Evolutionary conservation across 2,329 filamentous ascomycete species (phyloP), one percentile per base, ranked within the genome.

Genomic region (Colletotrichum ledebouriae): DNA sequence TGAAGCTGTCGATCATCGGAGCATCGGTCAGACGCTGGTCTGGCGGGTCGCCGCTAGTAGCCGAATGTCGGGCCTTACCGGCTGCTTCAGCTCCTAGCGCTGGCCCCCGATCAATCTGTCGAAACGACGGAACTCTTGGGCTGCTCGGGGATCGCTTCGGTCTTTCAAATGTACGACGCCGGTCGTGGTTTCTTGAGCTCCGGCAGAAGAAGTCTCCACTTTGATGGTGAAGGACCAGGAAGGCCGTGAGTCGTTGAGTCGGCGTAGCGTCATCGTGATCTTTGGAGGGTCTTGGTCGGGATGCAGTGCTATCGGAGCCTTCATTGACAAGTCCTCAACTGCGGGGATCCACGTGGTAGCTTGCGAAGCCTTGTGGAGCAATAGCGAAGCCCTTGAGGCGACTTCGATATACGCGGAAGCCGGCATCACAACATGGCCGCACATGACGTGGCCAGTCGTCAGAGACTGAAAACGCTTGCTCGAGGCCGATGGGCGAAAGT

Each of bases 1-100:
- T 34, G 52, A 63, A 72, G 47, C 57, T 63, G 44, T 70, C 66
- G 12, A 60, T 50, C 42, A 64, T 52, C n/a, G 66, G 59, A 0
- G 62, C 44, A 41, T 60, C 58, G 0, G 41, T 11, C 3, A 60
- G 39, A 1, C 56, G 39, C 20, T 65, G 62, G 11, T 46, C 62
- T 10, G 47, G 56, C 7, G 62, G 56, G 2, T 15, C 29, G 9
- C 42, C 1, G 15, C 12, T 34, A 10, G n/a, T 1, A 5, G 47
- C 3, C 0, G 39, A 39, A 12, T 39, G 6, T 12, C n/a, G 46
- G 2, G 47, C 62, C 15, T 9, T 20, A 22, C 47, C 62, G 2
- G 56, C 62, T 4, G 62, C 47, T 37, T 60, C 47, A 10, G 1
- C 29, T 7, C 29, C 56, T 2, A 60, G 20, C 62, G 62, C 12